A percentile compares a stretch with the other conserved stretches of the same genome.
Evolutionary conservation across 768 basidiomycete genomes (phyloP).

Genomic region (Russula lepida): DNA sequence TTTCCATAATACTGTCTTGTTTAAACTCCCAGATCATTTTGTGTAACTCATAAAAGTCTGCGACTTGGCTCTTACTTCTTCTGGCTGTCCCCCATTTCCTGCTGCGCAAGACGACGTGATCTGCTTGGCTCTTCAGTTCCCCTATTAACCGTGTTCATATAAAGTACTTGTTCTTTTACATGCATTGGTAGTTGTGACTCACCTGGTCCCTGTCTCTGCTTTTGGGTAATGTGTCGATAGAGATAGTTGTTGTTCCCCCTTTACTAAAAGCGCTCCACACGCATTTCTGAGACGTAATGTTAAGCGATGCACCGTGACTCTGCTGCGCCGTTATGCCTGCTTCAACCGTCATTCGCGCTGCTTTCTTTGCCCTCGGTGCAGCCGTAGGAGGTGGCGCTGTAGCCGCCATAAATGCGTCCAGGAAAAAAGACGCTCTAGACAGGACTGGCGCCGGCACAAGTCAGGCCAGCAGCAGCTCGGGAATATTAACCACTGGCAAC

Average conservation of each 20-base stretch:
- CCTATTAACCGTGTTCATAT: slow-evolving; percentile 11
- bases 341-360: slow-evolving; percentile 47
- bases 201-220: slow-evolving; percentile 20
- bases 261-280: neutral
- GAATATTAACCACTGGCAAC: too few species aligned
- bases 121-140: slow-evolving; percentile 4
- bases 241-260: neutral
- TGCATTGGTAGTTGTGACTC: slow-evolving; percentile 19
- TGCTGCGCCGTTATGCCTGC: slow-evolving; percentile 32
- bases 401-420: slow-evolving; percentile 36
- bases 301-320: neutral
- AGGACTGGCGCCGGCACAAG: slow-evolving; percentile 23
- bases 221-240: slow-evolving; percentile 21
- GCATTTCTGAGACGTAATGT: neutral
- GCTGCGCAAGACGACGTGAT: slow-evolving; percentile 23
- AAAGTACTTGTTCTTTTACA: slow-evolving; percentile 15
- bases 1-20: slow-evolving; percentile 11
- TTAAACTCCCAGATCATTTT: slow-evolving; percentile 14
- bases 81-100: slow-evolving; percentile 20
- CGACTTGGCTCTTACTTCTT: slow-evolving; percentile 14
- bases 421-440: slow-evolving; percentile 21
- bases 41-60: slow-evolving; percentile 20
- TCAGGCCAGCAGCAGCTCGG: neutral
- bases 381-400: slow-evolving; percentile 71
- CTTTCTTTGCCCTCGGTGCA: slow-evolving; percentile 78